These are phyloP conservation scores for Farysia itapuensis DNA, from an alignment of 1,284 basidiomycete genomes.

Conservation along the genomic window DNA sequence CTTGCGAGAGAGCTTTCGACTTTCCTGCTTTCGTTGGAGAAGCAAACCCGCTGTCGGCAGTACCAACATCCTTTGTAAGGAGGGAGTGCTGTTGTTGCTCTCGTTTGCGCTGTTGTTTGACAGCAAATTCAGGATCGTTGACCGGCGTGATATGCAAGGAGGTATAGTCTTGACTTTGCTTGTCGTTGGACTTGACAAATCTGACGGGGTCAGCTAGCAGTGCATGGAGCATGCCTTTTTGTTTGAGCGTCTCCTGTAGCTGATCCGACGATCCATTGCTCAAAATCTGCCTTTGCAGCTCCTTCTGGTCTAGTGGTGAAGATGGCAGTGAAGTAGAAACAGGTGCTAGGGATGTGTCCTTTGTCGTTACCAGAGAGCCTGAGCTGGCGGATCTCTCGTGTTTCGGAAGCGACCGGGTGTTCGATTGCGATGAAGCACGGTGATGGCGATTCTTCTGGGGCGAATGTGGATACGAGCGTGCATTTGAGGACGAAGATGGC, in stretches of 20 bases:
- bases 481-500: conserved; percentile 15
- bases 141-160: conserved; percentile 24
- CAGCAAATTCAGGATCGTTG: conserved; percentile 30
- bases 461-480: conserved; percentile 27
- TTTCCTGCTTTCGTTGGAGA: conserved; percentile 6
- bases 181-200: conserved; percentile 31
- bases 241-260: conserved; percentile 23
- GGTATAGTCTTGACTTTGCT: conserved; percentile 36
- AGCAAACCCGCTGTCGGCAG: not conserved
- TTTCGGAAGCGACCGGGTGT: conserved; percentile 1
- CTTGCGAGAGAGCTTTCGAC: conserved; percentile 12
- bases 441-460: conserved; percentile 19
- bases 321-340: conserved; percentile 7
- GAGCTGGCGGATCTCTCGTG: not conserved
- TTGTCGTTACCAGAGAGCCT: not conserved
- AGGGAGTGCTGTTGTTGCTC: conserved; percentile 33
- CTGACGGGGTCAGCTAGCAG: conserved; percentile 32
- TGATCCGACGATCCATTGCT: conserved; percentile 10
- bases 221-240: conserved; percentile 53
- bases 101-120: conserved; percentile 22
- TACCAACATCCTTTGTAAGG: not conserved
- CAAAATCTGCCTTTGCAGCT: conserved; percentile 20
- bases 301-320: conserved; percentile 17
- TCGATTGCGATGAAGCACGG: conserved; percentile 20
- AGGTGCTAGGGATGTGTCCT: not conserved